Percentiles rank a stretch among this genome's conserved stretches.
Evolutionary conservation across 148 eudicot genomes (phyloP).

Genomic region (Dysphania ambrosioides): DNA sequence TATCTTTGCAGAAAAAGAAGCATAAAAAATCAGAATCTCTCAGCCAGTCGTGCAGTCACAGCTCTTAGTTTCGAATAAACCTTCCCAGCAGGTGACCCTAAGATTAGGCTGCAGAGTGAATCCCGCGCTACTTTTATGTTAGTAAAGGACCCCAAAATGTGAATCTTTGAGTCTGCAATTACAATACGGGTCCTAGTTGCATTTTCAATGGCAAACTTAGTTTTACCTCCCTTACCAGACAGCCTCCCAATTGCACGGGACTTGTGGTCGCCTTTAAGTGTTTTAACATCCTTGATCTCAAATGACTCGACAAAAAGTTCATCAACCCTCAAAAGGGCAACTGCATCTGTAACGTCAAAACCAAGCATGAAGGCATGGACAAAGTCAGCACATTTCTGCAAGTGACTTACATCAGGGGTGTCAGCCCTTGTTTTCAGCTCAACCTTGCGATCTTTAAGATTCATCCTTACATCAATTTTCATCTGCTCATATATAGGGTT

Average conservation of each 20-base stretch:
- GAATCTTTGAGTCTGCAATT: slow-evolving; percentile 72
- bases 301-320: slow-evolving; percentile 73
- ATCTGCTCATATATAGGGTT: slow-evolving; percentile 65
- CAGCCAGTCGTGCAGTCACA: slow-evolving; percentile 69
- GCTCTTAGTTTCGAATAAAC: slow-evolving; percentile 86
- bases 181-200: slow-evolving; percentile 81
- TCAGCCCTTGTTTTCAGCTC: slow-evolving; percentile 69
- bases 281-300: slow-evolving; percentile 86
- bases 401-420: slow-evolving; percentile 73
- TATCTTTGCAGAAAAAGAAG: not conserved
- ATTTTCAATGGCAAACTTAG: slow-evolving; percentile 85
- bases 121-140: slow-evolving; percentile 70
- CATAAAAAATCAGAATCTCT: slow-evolving; percentile 51
- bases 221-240: slow-evolving; percentile 85
- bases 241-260: slow-evolving; percentile 85
- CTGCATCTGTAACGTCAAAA: slow-evolving; percentile 66
- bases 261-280: slow-evolving; percentile 68
- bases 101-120: slow-evolving; percentile 71
- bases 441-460: slow-evolving; percentile 61
- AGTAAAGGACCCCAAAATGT: slow-evolving; percentile 63
- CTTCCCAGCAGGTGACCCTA: slow-evolving; percentile 93
- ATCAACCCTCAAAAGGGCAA: slow-evolving; percentile 63
- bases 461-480: slow-evolving; percentile 87
- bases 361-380: slow-evolving; percentile 88
- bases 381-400: slow-evolving; percentile 78